Base-by-base conservation (phyloP, 2,329 filamentous ascomycete species). In the Curvularia verruculosa region DNA sequence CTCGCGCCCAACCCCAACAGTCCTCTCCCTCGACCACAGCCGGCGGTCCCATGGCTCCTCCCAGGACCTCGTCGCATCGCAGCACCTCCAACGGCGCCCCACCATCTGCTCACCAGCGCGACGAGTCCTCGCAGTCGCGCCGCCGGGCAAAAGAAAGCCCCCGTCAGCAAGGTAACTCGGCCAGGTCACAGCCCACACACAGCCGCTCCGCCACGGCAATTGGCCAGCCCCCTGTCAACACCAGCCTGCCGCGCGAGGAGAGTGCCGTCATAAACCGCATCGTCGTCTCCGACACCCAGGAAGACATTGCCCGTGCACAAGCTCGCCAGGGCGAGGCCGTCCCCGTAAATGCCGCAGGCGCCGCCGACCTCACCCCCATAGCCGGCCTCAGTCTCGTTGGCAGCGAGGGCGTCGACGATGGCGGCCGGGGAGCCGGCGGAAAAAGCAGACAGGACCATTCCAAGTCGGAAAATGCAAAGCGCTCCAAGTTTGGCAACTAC, bases 401-500 rank as follows among this genome's bases (percentile, higher is more conserved):
- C 47, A 81, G 77, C 60, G 83, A 85, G 60, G 79, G 78, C 49
- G 77, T 82, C 19, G 76, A 79, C 49, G 83, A 85, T 67, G 78
- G 77, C 48, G 78, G 75, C 58, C 72, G 74, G 50, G 77, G 75
- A 45, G 74, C 59, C 50, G 78, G 78, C 49, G 78, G 78, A 50
- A 75, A 77, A 59, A 81, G 79, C 65, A 79, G 85, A 52, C 85
- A 87, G 66, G 85, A 88, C 67, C 85, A 87, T 68, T 84, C 84
- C 44, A 78, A 78, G 52, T 74, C 74, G 29, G 70, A 75, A 44
- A 78, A 81, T 19, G 79, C 83, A 58, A 96, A 96, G 80, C 87
- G 89, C 63, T 92, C 89, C 40, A 93, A 91, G 65, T 98, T 99
- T 74, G 94, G 94, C 58, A 92, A 97, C 62, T 99, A 98, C 77